Evolutionary conservation across 2,329 filamentous ascomycete genomes (phyloP), one percentile per base, ranked within the genome.

Genomic region (Epicoccum nigrum): DNA sequence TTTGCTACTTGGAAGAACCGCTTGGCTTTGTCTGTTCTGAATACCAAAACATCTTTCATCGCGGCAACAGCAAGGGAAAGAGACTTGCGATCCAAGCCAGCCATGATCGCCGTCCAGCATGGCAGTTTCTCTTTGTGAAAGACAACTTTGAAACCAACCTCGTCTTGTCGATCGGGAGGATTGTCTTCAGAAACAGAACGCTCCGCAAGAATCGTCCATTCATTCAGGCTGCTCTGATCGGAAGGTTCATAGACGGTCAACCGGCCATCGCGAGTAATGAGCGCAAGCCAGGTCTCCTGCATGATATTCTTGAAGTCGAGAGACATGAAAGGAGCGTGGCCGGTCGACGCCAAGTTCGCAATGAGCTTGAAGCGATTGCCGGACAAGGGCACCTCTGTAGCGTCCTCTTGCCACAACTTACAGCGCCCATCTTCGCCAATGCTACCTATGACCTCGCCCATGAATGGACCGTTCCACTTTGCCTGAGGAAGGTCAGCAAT

Each of bases 391-490:
- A 89, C 82, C 40, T 94, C 88, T 1, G 87, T 88, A 13, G 89
- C 86, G 74, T 97, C 91, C 76, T 97, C 93, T 54, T 89, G 87
- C 93, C 93, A 97, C 59, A 97, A 81, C 70, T 92, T 90, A 78
- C 95, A 91, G 72, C 87, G 87, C 66, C 93, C 90, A 65, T 97
- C 93, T 66, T 93, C 89, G 56, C 90, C 91, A 53, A 97, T 88
- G 45, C 89, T 96, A 49, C 88, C 92, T 62, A 97, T 80, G 64
- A 96, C 84, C 68, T 94, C 91, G 61, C 94, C 94, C 53, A 94
- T 86, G 57, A 90, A 93, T 0, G 92, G 89, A 1, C 92, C 90
- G 50, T 96, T 89, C 92, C 93, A 97, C 80, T 94, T 90, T 46
- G 96, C 86, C 90, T 93, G 67, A 40, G 15, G 37, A 7, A 9